These are phyloP conservation scores for Macrolepiota dolichaula DNA, from an alignment of 768 basidiomycete genomes.

Conservation along the genomic window DNA sequence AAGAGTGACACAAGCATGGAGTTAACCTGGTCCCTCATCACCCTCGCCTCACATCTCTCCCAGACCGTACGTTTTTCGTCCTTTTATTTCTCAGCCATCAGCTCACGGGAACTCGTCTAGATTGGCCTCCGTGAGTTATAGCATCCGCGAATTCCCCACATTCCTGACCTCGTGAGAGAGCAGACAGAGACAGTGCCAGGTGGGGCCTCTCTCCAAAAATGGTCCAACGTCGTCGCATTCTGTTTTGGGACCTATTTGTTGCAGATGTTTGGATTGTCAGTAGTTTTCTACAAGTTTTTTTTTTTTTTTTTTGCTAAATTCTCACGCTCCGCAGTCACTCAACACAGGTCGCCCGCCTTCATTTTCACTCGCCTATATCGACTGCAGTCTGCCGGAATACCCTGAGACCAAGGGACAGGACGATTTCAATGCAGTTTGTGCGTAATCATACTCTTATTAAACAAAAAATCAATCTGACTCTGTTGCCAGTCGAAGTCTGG, in stretches of 20 bases:
- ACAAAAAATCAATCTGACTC: background rate
- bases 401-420: slow-evolving; percentile 20
- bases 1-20: slow-evolving; percentile 67
- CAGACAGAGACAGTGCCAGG: slow-evolving; percentile 63
- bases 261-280: slow-evolving; percentile 68
- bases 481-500: slow-evolving; percentile 54
- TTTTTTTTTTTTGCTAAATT: background rate
- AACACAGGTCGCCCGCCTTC: slow-evolving; percentile 70
- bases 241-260: slow-evolving; percentile 80
- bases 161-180: slow-evolving; percentile 7
- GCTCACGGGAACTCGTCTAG: slow-evolving; percentile 24
- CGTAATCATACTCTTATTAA: slow-evolving; percentile 12
- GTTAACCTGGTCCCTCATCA: slow-evolving; percentile 65
- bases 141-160: background rate
- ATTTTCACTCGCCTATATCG: slow-evolving; percentile 62
- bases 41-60: slow-evolving; percentile 61
- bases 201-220: slow-evolving; percentile 63
- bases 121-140: slow-evolving; percentile 63
- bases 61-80: slow-evolving; percentile 49
- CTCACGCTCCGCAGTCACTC: slow-evolving; percentile 44
- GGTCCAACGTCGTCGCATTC: slow-evolving; percentile 59
- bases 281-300: background rate
- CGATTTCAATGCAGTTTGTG: slow-evolving; percentile 32
- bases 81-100: background rate
- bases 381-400: slow-evolving; percentile 58